These are phyloP conservation scores for Aspergillus cavernicola DNA, from an alignment of 495 filamentous ascomycete species.

Conservation along the genomic window DNA sequence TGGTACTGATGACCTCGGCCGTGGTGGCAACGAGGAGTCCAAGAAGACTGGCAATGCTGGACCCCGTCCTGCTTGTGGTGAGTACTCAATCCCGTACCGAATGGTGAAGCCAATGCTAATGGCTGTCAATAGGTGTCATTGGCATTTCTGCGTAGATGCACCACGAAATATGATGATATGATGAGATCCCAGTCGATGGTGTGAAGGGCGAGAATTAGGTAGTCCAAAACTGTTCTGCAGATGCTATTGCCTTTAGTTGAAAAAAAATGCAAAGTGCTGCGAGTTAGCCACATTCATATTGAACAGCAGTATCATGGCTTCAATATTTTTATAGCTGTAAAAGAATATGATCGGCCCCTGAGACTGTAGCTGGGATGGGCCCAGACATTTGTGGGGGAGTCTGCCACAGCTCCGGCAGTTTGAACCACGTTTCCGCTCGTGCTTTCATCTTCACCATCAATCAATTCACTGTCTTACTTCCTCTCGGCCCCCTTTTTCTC, in stretches of 20 bases:
- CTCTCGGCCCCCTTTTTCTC: conserved; percentile 14
- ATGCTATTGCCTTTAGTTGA: conserved; percentile 7
- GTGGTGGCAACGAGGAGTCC: conserved; percentile 84
- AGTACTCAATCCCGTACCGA: no score
- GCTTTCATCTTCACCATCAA: conserved; percentile 1
- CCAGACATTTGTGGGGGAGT: conserved; percentile 11
- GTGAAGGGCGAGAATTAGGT: conserved; percentile 5
- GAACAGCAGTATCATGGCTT: not conserved
- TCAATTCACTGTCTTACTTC: conserved; percentile 10
- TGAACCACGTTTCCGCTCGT: conserved; percentile 20
- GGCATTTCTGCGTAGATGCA: conserved; percentile 64
- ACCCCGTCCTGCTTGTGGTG: conserved; percentile 86
- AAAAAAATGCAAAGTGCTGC: conserved; percentile 2
- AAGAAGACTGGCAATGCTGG: conserved; percentile 98
- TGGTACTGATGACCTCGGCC: conserved; percentile 93
- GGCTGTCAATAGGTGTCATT: conserved; percentile 63
- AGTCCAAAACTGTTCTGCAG: conserved; percentile 9
- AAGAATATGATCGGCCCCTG: not conserved
- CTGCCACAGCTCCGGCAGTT: conserved; percentile 15
- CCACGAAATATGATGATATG: conserved; percentile 10
- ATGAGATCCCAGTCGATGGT: conserved; percentile 10
- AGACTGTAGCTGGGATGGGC: not conserved
- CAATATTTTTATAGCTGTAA: no score
- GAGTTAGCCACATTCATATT: conserved; percentile 9
- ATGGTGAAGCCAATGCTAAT: no score